A percentile compares a stretch with the other conserved stretches of the same genome.
Evolutionary conservation across 305 asterid genomes (phyloP).

Genomic region (Fraxinus greggii): DNA sequence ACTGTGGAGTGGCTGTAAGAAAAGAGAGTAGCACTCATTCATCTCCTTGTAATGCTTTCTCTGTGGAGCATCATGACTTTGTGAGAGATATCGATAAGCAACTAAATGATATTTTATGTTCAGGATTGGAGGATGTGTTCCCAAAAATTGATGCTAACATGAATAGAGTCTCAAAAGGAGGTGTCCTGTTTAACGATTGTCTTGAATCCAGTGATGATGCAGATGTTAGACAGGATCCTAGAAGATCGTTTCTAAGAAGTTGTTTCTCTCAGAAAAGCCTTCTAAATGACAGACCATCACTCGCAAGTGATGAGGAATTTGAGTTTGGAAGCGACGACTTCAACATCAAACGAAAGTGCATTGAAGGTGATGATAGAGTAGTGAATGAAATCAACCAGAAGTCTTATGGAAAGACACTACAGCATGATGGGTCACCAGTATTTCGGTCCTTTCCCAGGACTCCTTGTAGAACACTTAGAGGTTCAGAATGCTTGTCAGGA

Average conservation of each 20-base stretch:
- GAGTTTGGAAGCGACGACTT: conserved; percentile 34
- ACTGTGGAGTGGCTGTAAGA: conserved; percentile 17
- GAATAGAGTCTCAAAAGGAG: conserved; percentile 24
- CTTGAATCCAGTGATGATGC: conserved; percentile 36
- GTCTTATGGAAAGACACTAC: conserved; percentile 33
- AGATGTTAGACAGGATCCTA: conserved; percentile 28
- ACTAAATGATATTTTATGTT: conserved; percentile 29
- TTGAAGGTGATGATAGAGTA: conserved; percentile 35
- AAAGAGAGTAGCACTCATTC: conserved; percentile 23
- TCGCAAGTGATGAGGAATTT: conserved; percentile 38
- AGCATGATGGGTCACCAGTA: conserved; percentile 29
- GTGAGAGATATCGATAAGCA: conserved; percentile 34
- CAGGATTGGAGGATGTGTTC: conserved; percentile 39
- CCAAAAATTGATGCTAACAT: conserved; percentile 32
- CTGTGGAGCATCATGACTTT: conserved; percentile 30
- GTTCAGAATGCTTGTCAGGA: conserved; percentile 28
- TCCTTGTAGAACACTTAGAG: conserved; percentile 32
- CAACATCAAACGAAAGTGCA: conserved; percentile 29
- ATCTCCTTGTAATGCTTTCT: conserved; percentile 38
- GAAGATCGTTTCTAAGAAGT: conserved; percentile 46
- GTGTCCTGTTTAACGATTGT: conserved; percentile 31
- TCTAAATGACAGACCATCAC: conserved; percentile 34
- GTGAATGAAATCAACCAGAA: conserved; percentile 34
- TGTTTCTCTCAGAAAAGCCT: conserved; percentile 46
- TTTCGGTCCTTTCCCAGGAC: conserved; percentile 39